Evolutionary conservation across 306 rosid species (phyloP), one percentile per base, ranked within the genome.

Genomic region (Lathyrus aphaca): DNA sequence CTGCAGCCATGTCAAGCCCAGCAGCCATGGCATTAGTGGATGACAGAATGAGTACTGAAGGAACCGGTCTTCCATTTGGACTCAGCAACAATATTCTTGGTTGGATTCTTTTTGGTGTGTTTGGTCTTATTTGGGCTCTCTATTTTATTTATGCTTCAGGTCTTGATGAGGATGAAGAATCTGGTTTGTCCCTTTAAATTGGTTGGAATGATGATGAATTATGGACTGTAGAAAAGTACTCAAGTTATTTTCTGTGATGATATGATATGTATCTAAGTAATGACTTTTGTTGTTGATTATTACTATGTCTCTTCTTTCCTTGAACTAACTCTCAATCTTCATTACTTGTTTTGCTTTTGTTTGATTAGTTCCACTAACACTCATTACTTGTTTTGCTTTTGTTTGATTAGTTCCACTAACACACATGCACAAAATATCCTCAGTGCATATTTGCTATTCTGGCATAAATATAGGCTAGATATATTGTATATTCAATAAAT

Each of bases 51-150:
- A 72, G 71, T 86, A 94, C 98, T n/a, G 98, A 94, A 77, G 98
- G 98, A 44, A 90, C 98, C 10, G 98, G 98, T 17, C 94, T 94
- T 72, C 98, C 98, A 16, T 90, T 90, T 72, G 98, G 98, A 1
- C 80, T 94, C 67, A 94, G 97, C 89, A 94, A 90, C 89, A 94
- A 90, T 81, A 74, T 84, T 77, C 91, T 94, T 13, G 94, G 87
- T 42, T 94, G 98, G 97, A 84, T 90, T 80, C 82, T 94, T 8
- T 45, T 87, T 0, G 97, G 80, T 58, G 90, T 81, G 75, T 94
- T 94, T 68, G 98, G 75, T 53, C 84, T 94, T 40, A 81, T 88
- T 3, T 94, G 98, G 98, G 21, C 79, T 44, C 49, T 88, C 19
- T 94, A 80, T 64, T 39, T 81, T 55, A 6, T 75, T 38, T 94